A percentile compares a stretch with the other conserved stretches of the same genome.
Evolutionary conservation across 1,139 yeast species (phyloP).

Genomic region (Sugiyamaella sp.): DNA sequence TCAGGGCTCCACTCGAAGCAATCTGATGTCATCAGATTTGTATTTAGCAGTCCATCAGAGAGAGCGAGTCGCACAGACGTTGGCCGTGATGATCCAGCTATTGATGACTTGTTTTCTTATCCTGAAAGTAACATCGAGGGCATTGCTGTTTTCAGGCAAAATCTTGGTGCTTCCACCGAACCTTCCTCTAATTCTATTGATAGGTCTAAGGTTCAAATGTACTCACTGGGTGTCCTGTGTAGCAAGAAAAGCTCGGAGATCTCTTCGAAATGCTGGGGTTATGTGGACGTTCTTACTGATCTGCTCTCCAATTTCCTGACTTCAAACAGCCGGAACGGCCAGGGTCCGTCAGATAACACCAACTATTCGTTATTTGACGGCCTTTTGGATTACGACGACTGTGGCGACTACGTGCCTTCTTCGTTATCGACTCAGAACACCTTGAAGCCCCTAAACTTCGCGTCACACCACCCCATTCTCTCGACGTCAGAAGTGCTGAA

Average conservation of each 20-base stretch:
- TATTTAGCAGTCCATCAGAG: conserved; percentile 41
- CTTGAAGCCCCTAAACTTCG: conserved; percentile 19
- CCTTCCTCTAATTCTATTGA: conserved; percentile 11
- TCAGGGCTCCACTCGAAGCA: conserved; percentile 75
- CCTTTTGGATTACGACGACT: conserved; percentile 5
- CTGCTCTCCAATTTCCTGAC: conserved; percentile 48
- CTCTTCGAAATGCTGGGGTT: conserved; percentile 56
- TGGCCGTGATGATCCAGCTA: not conserved
- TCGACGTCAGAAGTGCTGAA: conserved; percentile 53
- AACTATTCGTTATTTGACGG: not conserved
- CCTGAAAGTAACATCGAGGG: conserved; percentile 44
- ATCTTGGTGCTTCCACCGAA: not conserved
- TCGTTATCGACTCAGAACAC: not conserved
- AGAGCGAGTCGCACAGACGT: conserved; percentile 9
- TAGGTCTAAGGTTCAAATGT: conserved; percentile 35
- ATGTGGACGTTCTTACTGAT: conserved; percentile 50
- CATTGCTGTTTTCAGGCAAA: conserved; percentile 52
- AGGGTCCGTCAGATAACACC: not conserved
- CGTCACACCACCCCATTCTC: conserved; percentile 53
- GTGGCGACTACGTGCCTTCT: not conserved
- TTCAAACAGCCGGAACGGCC: not conserved
- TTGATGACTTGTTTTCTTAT: not conserved
- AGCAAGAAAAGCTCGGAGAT: conserved; percentile 19
- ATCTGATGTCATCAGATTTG: conserved; percentile 58
- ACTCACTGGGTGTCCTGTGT: conserved; percentile 40